Conservation (phyloP, 1,139 yeast species). For the Pneumocystis wakefieldiae region DNA sequence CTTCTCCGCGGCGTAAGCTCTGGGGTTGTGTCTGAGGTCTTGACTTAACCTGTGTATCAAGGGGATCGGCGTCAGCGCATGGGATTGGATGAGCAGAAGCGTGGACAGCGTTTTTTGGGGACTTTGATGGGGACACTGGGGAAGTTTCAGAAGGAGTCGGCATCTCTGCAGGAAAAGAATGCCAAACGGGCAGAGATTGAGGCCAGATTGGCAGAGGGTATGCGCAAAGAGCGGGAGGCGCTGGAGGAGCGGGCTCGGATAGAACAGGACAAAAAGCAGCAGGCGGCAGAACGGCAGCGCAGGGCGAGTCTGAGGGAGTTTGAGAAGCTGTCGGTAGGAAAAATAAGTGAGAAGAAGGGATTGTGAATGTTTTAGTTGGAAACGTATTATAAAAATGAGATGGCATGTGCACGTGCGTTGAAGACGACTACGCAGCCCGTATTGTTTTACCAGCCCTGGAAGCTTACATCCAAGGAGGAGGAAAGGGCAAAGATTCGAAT, state of each 20-base stretch:
- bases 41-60: neutral
- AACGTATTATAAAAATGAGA: neutral
- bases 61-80: neutral
- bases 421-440: neutral
- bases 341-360: neutral
- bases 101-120: conserved; percentile 10
- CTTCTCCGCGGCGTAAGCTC: neutral
- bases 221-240: neutral
- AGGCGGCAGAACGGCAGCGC: neutral
- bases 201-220: neutral
- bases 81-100: conserved; percentile 3
- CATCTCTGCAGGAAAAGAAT: conserved; percentile 4
- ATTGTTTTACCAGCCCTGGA: neutral
- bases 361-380: neutral
- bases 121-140: conserved; percentile 10
- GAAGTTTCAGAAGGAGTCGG: conserved; percentile 6
- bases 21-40: neutral
- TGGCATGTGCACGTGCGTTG: neutral
- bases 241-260: neutral
- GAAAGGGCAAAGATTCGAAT: neutral
- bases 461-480: neutral
- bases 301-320: neutral
- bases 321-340: neutral
- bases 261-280: neutral
- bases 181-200: conserved; percentile 2